Conservation (phyloP, 2,329 filamentous ascomycete species). For the Colletotrichum sp. region DNA sequence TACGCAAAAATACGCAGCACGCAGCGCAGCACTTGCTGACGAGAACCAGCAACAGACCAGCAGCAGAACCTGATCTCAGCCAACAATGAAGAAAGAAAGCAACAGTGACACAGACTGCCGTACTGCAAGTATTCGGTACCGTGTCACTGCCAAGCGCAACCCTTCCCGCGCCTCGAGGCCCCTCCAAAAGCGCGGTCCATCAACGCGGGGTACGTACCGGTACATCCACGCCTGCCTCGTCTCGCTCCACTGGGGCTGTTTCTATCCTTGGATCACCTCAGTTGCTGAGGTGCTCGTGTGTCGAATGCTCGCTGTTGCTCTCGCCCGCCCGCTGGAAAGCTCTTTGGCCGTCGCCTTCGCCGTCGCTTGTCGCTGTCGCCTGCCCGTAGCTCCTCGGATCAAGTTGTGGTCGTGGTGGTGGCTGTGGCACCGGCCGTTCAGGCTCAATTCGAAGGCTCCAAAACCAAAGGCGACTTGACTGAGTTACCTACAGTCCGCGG, state of each 20-base stretch:
- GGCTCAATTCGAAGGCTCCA: not conserved
- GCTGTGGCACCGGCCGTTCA: not conserved
- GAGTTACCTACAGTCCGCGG: not conserved
- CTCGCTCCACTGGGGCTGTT: slow-evolving; percentile 1
- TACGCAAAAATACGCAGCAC: not conserved
- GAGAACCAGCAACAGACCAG: not conserved
- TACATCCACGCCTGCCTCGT: not conserved
- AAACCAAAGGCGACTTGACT: not conserved
- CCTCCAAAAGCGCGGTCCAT: not conserved
- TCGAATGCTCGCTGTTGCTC: not conserved
- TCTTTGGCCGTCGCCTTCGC: not conserved
- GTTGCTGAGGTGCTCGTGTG: not conserved
- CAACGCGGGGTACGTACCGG: slow-evolving; percentile 14
- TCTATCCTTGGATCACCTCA: slow-evolving; percentile 13
- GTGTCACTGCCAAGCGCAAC: not conserved
- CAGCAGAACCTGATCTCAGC: not conserved
- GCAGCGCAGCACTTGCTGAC: not conserved
- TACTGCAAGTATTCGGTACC: not conserved
- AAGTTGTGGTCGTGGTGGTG: not conserved
- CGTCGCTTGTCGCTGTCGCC: not conserved
- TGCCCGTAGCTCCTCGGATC: not conserved
- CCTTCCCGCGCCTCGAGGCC: not conserved
- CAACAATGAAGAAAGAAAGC: not conserved
- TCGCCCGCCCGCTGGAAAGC: not conserved
- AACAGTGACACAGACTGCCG: not conserved